Percentiles rank a stretch among this genome's conserved stretches.
Evolutionary conservation across 179 eudicot species (phyloP).

Genomic region (Spinacia oleracea): DNA sequence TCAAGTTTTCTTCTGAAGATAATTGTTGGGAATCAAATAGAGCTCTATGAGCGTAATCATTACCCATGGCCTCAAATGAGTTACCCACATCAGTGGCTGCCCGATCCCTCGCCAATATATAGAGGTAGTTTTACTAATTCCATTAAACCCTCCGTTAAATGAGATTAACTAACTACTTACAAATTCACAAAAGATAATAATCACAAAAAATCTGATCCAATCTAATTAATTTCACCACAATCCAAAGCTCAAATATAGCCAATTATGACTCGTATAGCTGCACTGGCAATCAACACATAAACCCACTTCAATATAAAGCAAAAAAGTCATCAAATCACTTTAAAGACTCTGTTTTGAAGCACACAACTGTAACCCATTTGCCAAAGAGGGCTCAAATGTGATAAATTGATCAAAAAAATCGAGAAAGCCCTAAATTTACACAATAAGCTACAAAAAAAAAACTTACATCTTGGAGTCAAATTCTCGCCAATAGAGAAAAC

Average conservation of each 20-base stretch:
- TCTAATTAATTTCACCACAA: not conserved
- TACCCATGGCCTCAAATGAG: not conserved
- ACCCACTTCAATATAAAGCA: not conserved
- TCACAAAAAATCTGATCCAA: not conserved
- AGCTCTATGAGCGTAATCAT: not conserved
- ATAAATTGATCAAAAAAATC: not conserved
- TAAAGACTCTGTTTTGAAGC: not conserved
- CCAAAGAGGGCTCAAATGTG: not conserved
- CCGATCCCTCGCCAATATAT: too few species aligned
- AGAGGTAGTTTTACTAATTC: too few species aligned
- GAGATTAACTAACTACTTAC: not conserved
- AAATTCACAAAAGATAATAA: not conserved
- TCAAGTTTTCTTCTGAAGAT: not conserved
- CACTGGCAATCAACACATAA: not conserved
- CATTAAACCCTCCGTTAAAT: too few species aligned
- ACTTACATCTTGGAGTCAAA: conserved; percentile 78
- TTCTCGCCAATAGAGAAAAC: conserved; percentile 70
- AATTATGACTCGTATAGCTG: not conserved
- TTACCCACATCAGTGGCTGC: not conserved
- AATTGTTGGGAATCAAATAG: not conserved
- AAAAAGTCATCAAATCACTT: not conserved
- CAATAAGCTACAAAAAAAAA: not conserved
- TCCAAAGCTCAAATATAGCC: not conserved
- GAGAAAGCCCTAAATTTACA: not conserved
- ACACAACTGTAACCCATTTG: not conserved